Percentiles rank a stretch among this genome's conserved stretches.
Conservation (phyloP, 352 stramenopile genomes). For the Sclerospora graminicola region DNA sequence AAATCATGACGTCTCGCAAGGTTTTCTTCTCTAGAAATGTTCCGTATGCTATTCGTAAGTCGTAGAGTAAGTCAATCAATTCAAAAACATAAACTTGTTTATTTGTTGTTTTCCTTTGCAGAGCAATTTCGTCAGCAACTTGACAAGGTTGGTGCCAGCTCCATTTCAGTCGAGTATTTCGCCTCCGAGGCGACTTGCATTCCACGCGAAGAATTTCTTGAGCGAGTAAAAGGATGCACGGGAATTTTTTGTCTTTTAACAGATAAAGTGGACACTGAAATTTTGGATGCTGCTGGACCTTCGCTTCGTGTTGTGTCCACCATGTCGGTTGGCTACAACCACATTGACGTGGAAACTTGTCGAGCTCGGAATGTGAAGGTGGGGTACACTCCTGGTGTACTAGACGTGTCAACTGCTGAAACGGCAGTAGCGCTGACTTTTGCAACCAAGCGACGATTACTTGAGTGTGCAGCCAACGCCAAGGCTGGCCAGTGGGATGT, state of each 20-base stretch:
- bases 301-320: conserved; percentile 65
- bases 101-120: background rate
- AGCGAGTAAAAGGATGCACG: conserved; percentile 31
- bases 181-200: conserved; percentile 26
- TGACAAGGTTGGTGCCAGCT: conserved; percentile 4
- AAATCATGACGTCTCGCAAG: conserved; percentile 27
- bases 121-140: conserved; percentile 31
- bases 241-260: conserved; percentile 62
- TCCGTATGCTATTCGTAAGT: conserved; percentile 51
- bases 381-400: conserved; percentile 77
- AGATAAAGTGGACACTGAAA: conserved; percentile 58
- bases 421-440: conserved; percentile 65
- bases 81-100: background rate
- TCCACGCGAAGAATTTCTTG: conserved; percentile 34
- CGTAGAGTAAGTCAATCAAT: background rate
- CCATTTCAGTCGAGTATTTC: conserved; percentile 18
- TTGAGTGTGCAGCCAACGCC: conserved; percentile 67
- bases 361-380: conserved; percentile 53
- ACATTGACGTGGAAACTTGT: conserved; percentile 82
- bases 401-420: conserved; percentile 75
- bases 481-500: conserved; percentile 60
- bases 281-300: conserved; percentile 43
- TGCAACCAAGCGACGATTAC: conserved; percentile 39
- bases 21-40: conserved; percentile 69
- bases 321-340: conserved; percentile 87